These are phyloP conservation scores for Domatiomyces catenatus DNA, from an alignment of 2,329 filamentous ascomycete species.

Conservation along the genomic window DNA sequence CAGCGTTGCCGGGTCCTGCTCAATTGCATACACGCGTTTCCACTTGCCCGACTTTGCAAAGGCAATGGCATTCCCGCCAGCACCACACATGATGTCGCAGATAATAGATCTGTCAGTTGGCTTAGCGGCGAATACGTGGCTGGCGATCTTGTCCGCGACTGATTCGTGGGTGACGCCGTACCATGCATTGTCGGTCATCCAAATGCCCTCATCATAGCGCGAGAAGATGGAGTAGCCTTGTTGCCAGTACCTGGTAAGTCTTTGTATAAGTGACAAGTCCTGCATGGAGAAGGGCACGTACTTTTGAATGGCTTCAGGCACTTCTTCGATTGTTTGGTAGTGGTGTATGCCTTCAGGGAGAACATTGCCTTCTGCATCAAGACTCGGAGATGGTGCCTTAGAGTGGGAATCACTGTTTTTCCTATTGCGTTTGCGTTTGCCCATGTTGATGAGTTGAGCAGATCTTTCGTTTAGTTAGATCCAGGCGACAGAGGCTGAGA, in stretches of 20 bases:
- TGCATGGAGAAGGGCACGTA: slow-evolving; percentile 23
- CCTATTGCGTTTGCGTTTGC: background rate
- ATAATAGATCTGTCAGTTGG: slow-evolving; percentile 47
- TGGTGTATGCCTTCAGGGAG: slow-evolving; percentile 56
- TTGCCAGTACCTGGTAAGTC: slow-evolving; percentile 58
- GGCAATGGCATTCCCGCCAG: slow-evolving; percentile 88
- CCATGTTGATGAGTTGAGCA: background rate
- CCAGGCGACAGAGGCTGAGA: no score
- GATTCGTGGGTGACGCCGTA: slow-evolving; percentile 93
- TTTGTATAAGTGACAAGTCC: background rate
- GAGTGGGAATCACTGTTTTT: background rate
- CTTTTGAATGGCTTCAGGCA: slow-evolving; percentile 77
- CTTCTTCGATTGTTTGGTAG: slow-evolving; percentile 53
- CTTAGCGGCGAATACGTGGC: slow-evolving; percentile 47
- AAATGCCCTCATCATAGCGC: slow-evolving; percentile 71
- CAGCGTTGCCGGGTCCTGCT: slow-evolving; percentile 64
- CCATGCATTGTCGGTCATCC: slow-evolving; percentile 88
- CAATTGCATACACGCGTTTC: slow-evolving; percentile 74
- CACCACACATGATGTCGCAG: slow-evolving; percentile 80
- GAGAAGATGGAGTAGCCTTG: slow-evolving; percentile 81
- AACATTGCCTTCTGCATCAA: slow-evolving; percentile 10
- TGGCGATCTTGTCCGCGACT: slow-evolving; percentile 64
- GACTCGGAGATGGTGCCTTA: background rate
- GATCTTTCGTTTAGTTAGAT: no score
- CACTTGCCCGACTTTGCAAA: slow-evolving; percentile 70